phyloP scores from a whole-genome alignment of 306 rosid genomes.

The Betula pendula region DNA sequence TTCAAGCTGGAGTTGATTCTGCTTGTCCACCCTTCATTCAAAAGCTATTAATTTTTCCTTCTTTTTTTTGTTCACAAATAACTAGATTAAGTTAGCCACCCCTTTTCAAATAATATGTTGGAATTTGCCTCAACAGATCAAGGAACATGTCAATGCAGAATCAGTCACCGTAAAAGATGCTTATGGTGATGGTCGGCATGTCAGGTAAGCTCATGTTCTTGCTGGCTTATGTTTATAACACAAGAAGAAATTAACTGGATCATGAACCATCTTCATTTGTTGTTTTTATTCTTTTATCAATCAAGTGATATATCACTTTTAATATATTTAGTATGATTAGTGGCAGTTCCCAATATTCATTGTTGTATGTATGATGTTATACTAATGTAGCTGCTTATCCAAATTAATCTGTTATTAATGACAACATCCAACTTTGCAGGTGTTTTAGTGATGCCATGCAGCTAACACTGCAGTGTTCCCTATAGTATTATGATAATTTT shows the following conservation, averaged over 20 bases:
- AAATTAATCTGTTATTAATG: background rate
- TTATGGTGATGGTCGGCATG: constrained; percentile 90
- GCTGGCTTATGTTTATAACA: constrained; percentile 10
- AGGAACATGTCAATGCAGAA: constrained; percentile 80
- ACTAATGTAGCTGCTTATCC: background rate
- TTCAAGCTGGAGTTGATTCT: background rate
- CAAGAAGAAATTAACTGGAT: background rate
- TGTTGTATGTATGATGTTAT: background rate
- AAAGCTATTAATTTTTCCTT: background rate
- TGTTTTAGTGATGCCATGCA: background rate
- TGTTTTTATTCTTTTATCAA: background rate
- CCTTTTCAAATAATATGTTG: constrained; percentile 15
- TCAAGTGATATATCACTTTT: background rate
- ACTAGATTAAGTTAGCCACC: background rate
- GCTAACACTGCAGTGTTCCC: background rate
- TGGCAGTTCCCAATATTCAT: background rate
- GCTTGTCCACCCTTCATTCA: background rate
- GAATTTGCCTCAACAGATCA: constrained; percentile 48
- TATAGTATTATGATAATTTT: background rate
- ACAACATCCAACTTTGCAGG: background rate
- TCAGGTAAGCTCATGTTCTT: constrained; percentile 47
- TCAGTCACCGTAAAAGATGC: constrained; percentile 77
- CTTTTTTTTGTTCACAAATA: background rate
- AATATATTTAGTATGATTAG: background rate
- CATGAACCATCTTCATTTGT: background rate